A percentile compares a stretch with the other conserved stretches of the same genome.
Evolutionary conservation across 768 basidiomycete genomes (phyloP).

Genomic region (Dioszegia crocea): DNA sequence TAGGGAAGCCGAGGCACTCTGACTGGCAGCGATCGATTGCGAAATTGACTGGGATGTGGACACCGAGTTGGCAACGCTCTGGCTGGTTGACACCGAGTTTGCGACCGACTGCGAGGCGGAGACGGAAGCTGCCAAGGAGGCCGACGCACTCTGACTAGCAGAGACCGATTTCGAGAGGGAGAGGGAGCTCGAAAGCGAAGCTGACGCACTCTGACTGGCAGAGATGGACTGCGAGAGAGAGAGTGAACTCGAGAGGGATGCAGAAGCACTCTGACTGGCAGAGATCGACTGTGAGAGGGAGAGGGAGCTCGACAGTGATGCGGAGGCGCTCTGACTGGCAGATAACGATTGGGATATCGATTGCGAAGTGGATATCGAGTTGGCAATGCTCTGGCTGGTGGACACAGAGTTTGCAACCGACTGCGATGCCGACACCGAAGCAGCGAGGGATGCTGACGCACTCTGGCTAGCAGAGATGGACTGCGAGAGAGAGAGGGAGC

Average conservation of each 20-base stretch:
- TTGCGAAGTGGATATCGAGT: no score
- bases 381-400: no score
- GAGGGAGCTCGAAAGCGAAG: not conserved
- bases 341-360: no score
- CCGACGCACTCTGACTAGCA: not conserved
- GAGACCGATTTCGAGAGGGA: not conserved
- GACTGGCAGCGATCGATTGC: not conserved
- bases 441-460: no score
- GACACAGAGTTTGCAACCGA: no score
- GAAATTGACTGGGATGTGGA: not conserved
- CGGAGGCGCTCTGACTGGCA: no score
- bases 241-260: not conserved
- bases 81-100: not conserved
- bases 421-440: no score
- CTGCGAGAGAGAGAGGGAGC: not conserved
- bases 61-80: not conserved
- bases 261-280: conserved; percentile 1
- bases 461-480: no score
- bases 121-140: not conserved
- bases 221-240: not conserved
- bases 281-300: conserved; percentile 3
- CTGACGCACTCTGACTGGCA: conserved; percentile 4
- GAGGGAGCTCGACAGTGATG: no score
- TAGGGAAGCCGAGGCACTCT: not conserved
- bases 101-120: not conserved